phyloP scores from a whole-genome alignment of 257 asterid species.

The Orobanche coerulescens region DNA sequence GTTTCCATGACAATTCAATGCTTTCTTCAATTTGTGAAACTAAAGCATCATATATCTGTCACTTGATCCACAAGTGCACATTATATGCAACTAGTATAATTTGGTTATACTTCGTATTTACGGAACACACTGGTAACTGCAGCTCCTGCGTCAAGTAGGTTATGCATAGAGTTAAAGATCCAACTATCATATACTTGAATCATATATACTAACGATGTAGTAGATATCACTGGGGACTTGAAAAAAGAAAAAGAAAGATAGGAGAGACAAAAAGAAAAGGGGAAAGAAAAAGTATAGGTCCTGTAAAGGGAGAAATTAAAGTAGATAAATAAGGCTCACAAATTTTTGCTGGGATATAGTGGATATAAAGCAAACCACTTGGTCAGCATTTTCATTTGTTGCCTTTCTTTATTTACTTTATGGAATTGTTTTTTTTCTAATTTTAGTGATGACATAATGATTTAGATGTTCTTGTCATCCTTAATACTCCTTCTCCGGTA shows the following conservation, averaged over 20 bases:
- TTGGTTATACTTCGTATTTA: neutral
- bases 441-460: neutral
- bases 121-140: neutral
- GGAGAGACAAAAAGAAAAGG: neutral
- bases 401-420: constrained; percentile 5
- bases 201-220: neutral
- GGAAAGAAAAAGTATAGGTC: neutral
- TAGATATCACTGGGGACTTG: neutral
- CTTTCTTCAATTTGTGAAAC: neutral
- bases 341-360: neutral
- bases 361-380: neutral
- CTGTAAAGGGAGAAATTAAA: neutral
- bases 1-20: neutral
- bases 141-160: neutral
- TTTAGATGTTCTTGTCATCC: neutral
- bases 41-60: neutral
- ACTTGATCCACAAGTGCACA: neutral
- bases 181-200: neutral
- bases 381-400: neutral
- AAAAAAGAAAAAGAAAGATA: too few species aligned
- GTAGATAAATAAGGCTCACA: neutral
- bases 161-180: neutral
- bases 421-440: neutral
- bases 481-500: too few species aligned
- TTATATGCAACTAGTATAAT: neutral